Base-by-base conservation (phyloP, 441 rosid species). In the Bocquillonia castaneifolia region DNA sequence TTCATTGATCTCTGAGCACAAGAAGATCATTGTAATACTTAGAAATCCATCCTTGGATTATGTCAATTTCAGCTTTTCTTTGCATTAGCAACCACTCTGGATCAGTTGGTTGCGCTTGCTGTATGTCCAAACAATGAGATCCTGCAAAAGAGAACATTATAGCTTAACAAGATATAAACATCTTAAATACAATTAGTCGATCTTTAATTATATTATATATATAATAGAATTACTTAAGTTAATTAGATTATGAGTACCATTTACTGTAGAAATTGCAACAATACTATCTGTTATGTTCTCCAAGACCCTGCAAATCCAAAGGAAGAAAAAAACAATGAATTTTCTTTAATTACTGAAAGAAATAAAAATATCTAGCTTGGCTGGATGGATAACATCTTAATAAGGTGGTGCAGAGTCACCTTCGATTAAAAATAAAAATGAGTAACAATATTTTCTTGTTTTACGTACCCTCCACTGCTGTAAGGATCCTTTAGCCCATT, bases 401-500 rank as follows among this genome's bases (percentile, higher is more conserved):
- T n/a, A n/a, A n/a, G n/a, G n/a, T n/a, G n/a, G n/a, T n/a, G n/a
- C n/a, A n/a, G n/a, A n/a, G n/a, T n/a, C n/a, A n/a, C n/a, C n/a
- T n/a, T n/a, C n/a, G n/a, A n/a, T n/a, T n/a, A n/a, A n/a, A n/a
- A n/a, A n/a, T n/a, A n/a, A n/a, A n/a, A n/a, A n/a, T n/a, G n/a
- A n/a, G n/a, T n/a, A n/a, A n/a, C n/a, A n/a, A n/a, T n/a, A n/a
- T 8, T n/a, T 14, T 37, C 6, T 2, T 31, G 29, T 5, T 29
- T 31, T 53, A 25, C 58, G n/a, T 17, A 89, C 97, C 96, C 97
- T 72, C 88, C 95, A 14, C 80, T 86, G 47, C 95, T 88, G 26
- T 83, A 87, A 69, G 97, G 95, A 84, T 91, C 97, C 77, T 71
- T 64, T 23, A 91, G 72, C 51, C 97, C 93, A 44, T 89, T 89